Evolutionary conservation across 768 basidiomycete genomes (phyloP).

Genomic region (Leccinum obscurum): DNA sequence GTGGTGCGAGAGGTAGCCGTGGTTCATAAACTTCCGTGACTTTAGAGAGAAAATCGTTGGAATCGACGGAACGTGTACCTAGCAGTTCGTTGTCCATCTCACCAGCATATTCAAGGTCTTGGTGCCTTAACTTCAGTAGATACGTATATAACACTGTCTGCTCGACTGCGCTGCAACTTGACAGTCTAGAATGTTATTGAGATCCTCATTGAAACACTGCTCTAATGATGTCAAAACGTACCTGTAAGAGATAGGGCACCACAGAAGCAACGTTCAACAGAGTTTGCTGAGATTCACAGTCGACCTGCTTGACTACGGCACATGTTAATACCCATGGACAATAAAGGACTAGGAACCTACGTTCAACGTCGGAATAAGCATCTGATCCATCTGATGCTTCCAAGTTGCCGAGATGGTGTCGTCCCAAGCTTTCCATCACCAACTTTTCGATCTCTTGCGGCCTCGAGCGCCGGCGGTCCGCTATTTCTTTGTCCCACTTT

Average conservation of each 20-base stretch:
- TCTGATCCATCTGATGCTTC: slow-evolving; percentile 21
- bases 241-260: slow-evolving; percentile 54
- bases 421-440: slow-evolving; percentile 39
- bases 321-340: slow-evolving; percentile 3
- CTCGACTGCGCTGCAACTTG: slow-evolving; percentile 51
- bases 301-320: slow-evolving; percentile 22
- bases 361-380: not conserved
- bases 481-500: slow-evolving; percentile 72
- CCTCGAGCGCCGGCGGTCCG: slow-evolving; percentile 60
- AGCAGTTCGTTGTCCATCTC: not conserved
- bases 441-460: slow-evolving; percentile 54
- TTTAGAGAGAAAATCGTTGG: not conserved
- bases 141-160: slow-evolving; percentile 45
- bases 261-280: slow-evolving; percentile 40
- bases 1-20: slow-evolving; percentile 48
- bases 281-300: slow-evolving; percentile 24
- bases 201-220: not conserved
- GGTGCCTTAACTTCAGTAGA: slow-evolving; percentile 51
- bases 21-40: slow-evolving; percentile 40
- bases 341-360: slow-evolving; percentile 10
- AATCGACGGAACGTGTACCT: not conserved
- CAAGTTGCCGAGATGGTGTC: slow-evolving; percentile 33
- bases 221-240: slow-evolving; percentile 22
- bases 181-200: slow-evolving; percentile 38
- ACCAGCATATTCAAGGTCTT: slow-evolving; percentile 38